phyloP scores from a whole-genome alignment of 1,284 basidiomycete genomes.

The Boletellus dicymbophilus region DNA sequence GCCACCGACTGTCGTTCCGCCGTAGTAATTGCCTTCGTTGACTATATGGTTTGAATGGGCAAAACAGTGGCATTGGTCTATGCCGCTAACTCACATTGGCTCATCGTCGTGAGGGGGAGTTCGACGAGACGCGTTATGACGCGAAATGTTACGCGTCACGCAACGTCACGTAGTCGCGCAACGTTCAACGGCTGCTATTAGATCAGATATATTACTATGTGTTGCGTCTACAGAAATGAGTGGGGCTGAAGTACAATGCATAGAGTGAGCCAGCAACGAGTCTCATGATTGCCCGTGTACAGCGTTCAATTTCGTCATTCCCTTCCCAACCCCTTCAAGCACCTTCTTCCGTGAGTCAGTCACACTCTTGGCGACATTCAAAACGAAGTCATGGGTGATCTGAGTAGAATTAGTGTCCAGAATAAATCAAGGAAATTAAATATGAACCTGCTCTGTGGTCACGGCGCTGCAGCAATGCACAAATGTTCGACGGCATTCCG shows the following conservation, averaged over 20 bases:
- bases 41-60: conserved; percentile 16
- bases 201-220: conserved; percentile 3
- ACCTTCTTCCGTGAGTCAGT: conserved; percentile 70
- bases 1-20: conserved; percentile 35
- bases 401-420: conserved; percentile 28
- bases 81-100: conserved; percentile 38
- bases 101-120: conserved; percentile 35
- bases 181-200: background rate
- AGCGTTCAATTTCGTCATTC: conserved; percentile 55
- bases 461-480: conserved; percentile 49
- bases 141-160: conserved; percentile 28
- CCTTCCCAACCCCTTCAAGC: conserved; percentile 71
- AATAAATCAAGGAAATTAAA: background rate
- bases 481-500: conserved; percentile 53
- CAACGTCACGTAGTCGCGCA: conserved; percentile 12
- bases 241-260: conserved; percentile 21
- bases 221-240: conserved; percentile 28
- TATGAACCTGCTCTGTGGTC: conserved; percentile 44
- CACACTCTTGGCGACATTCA: conserved; percentile 61
- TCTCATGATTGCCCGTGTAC: conserved; percentile 39
- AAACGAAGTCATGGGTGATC: conserved; percentile 67
- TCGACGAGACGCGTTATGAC: conserved; percentile 25
- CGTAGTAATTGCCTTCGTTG: conserved; percentile 41
- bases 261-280: conserved; percentile 1
- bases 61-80: background rate